Conservation (phyloP, 352 stramenopile species). For the Paralagenidium karlingii region DNA sequence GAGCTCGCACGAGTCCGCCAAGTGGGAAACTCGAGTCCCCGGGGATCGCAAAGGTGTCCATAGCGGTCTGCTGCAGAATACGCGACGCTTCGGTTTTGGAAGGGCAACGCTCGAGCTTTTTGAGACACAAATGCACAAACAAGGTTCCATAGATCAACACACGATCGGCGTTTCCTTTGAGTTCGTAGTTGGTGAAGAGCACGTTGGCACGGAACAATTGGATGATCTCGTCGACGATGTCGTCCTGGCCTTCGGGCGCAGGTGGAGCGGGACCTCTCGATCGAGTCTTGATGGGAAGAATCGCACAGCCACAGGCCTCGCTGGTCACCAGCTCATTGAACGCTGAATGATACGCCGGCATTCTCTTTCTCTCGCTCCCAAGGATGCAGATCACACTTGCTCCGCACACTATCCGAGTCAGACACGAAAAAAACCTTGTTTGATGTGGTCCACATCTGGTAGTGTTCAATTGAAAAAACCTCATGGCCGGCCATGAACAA, state of each 20-base stretch:
- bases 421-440: too few species aligned
- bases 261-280: constrained; percentile 74
- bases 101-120: constrained; percentile 78
- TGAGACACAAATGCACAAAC: constrained; percentile 85
- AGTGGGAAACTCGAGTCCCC: constrained; percentile 78
- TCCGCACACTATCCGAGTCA: too few species aligned
- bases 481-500: too few species aligned
- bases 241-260: constrained; percentile 61
- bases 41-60: constrained; percentile 79
- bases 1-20: constrained; percentile 62
- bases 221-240: constrained; percentile 91
- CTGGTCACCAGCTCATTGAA: constrained; percentile 59
- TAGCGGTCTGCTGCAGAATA: constrained; percentile 66
- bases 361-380: constrained; percentile 5
- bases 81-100: constrained; percentile 71
- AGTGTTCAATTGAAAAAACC: too few species aligned
- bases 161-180: constrained; percentile 84
- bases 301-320: constrained; percentile 75
- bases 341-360: constrained; percentile 90
- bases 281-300: constrained; percentile 86
- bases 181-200: constrained; percentile 90
- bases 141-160: constrained; percentile 92
- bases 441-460: too few species aligned
- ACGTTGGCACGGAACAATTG: constrained; percentile 90
- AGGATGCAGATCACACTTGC: too few species aligned